Evolutionary conservation across 768 basidiomycete genomes (phyloP), one percentile per base, ranked within the genome.

Genomic region (Hypholoma fasciculare): DNA sequence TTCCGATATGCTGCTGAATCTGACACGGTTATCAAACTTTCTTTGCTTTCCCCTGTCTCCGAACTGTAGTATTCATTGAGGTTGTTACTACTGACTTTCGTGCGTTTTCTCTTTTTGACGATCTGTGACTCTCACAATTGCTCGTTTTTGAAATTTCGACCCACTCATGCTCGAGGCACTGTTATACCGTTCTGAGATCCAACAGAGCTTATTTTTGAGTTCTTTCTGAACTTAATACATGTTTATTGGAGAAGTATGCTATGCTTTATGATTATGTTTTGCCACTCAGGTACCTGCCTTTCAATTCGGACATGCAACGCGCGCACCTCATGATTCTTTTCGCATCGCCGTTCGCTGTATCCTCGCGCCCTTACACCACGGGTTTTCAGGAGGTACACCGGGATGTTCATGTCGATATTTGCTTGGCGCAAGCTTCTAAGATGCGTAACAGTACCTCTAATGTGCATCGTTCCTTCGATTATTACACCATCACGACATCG

Each of bases 41-140:
- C 38, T 16, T 17, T 19, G 13, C 52, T 23, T 13, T 23, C n/a
- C 52, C 13, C 38, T 23, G 13, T 44, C 23, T 34, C 16, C 54
- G 14, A 7, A 9, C 12, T 42, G 16, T 39, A 59, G 61, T 65
- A 61, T 50, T 42, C 42, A 23, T 34, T 54, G n/a, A 58, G 40
- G 54, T 43, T 62, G 52, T 39, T 57, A 38, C 54, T 59, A 57
- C 61, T 61, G 54, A 64, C 58, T 59, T 64, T 56, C 57, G 63
- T 65, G 57, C 63, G 63, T 65, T 65, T 56, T 67, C 63, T 64
- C 63, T 58, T 59, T 61, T 61, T 42, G 49, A 34, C 62, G 46
- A 50, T 58, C 56, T 44, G 55, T 52, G 58, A 61, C 62, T 63
- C 64, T 67, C 67, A 57, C 55, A 52, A 58, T 57, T 57, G 58